Percentiles rank a stretch among this genome's conserved stretches.
These are phyloP conservation scores for Neonectria hederae DNA, from an alignment of 2,329 filamentous ascomycete species.

Conservation along the genomic window DNA sequence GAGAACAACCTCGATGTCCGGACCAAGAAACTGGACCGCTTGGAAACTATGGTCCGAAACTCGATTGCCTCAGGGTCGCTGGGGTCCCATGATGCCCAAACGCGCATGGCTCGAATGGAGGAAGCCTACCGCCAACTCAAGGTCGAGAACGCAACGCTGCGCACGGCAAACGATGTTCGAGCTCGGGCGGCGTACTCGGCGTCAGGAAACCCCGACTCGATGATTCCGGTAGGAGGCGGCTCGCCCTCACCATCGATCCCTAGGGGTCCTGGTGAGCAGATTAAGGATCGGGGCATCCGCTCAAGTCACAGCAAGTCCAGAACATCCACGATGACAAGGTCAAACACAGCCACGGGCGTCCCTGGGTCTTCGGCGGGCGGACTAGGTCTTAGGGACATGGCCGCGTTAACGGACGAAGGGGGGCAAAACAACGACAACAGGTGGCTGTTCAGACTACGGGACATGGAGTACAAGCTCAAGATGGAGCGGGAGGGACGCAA, in stretches of 20 bases:
- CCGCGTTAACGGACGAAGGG: slow-evolving; percentile 37
- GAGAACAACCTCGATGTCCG: slow-evolving; percentile 83
- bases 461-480: slow-evolving; percentile 89
- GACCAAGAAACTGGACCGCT: slow-evolving; percentile 84
- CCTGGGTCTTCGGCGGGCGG: slow-evolving; percentile 39
- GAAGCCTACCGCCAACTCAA: slow-evolving; percentile 71
- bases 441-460: slow-evolving; percentile 86
- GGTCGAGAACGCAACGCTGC: slow-evolving; percentile 75
- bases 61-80: slow-evolving; percentile 62
- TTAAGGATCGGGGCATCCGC: slow-evolving; percentile 51
- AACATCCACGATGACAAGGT: slow-evolving; percentile 46
- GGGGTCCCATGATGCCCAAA: slow-evolving; percentile 54
- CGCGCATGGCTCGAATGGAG: slow-evolving; percentile 63
- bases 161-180: slow-evolving; percentile 68
- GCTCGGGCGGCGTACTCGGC: slow-evolving; percentile 57
- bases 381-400: slow-evolving; percentile 43
- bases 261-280: slow-evolving; percentile 60
- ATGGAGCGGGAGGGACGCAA: slow-evolving; percentile 87
- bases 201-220: slow-evolving; percentile 49
- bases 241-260: slow-evolving; percentile 65
- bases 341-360: slow-evolving; percentile 42
- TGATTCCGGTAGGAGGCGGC: slow-evolving; percentile 46
- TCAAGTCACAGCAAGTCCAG: slow-evolving; percentile 44
- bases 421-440: slow-evolving; percentile 66
- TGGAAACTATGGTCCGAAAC: slow-evolving; percentile 82